These are phyloP conservation scores for Fusarium sambucinum DNA, from an alignment of 2,329 filamentous ascomycete species.

Conservation along the genomic window DNA sequence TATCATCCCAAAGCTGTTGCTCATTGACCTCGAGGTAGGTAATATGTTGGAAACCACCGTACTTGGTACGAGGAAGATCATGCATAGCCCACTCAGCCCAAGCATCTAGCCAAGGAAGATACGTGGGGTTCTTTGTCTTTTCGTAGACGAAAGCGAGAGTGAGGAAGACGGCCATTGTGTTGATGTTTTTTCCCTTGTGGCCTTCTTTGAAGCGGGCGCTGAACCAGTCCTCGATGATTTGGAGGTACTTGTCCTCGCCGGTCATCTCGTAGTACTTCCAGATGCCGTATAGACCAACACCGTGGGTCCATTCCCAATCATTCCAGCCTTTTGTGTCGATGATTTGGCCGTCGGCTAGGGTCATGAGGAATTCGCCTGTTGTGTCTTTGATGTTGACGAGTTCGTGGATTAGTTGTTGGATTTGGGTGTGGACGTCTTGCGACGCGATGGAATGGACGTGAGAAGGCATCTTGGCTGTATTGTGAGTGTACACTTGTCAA, in stretches of 20 bases:
- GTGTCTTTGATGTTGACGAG: conserved; percentile 82
- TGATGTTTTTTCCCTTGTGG: conserved; percentile 86
- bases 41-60: conserved; percentile 79
- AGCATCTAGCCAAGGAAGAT: conserved; percentile 80
- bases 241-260: conserved; percentile 68
- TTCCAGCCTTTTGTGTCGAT: conserved; percentile 90
- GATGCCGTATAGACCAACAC: conserved; percentile 82
- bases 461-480: conserved; percentile 46
- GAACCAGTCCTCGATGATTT: conserved; percentile 81
- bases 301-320: conserved; percentile 87
- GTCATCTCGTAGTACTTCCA: conserved; percentile 85
- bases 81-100: conserved; percentile 89
- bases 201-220: conserved; percentile 74
- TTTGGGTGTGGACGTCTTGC: conserved; percentile 64
- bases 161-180: conserved; percentile 84
- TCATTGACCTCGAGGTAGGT: conserved; percentile 79
- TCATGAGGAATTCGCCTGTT: conserved; percentile 79
- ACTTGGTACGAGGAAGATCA: conserved; percentile 77
- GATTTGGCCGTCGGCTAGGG: conserved; percentile 76
- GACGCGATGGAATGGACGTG: conserved; percentile 60
- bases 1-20: conserved; percentile 86
- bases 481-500: neutral
- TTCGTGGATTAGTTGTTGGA: conserved; percentile 77
- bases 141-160: conserved; percentile 84
- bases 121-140: conserved; percentile 74